Conservation (phyloP, 306 rosid genomes). For the Medicago arabica region DNA sequence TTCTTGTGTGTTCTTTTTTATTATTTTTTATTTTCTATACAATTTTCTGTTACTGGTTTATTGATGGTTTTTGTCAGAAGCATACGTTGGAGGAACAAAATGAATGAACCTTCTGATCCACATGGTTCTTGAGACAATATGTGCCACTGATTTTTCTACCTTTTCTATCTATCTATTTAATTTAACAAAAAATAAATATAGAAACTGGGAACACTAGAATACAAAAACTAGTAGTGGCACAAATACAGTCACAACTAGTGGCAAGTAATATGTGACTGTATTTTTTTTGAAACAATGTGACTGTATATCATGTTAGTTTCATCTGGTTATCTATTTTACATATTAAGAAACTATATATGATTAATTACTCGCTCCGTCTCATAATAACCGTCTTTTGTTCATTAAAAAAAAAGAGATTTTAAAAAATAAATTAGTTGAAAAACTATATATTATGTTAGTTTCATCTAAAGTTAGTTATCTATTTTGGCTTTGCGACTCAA, state of each 20-base stretch:
- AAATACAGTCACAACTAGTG: background rate
- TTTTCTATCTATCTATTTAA: conserved; percentile 33
- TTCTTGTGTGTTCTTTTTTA: background rate
- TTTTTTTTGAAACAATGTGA: no score
- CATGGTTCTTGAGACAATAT: conserved; percentile 50
- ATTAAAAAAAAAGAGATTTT: background rate
- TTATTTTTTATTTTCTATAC: background rate
- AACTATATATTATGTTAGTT: background rate
- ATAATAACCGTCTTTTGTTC: no score
- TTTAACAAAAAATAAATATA: conserved; percentile 15
- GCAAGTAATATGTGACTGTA: background rate
- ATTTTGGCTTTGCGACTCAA: background rate
- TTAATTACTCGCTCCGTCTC: no score
- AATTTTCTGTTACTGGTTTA: conserved; percentile 36
- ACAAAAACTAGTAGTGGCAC: conserved; percentile 25
- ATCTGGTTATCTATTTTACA: no score
- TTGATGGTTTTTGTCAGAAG: conserved; percentile 37
- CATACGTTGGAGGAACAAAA: conserved; percentile 44
- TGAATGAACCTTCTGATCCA: conserved; percentile 55
- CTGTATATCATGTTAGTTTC: no score
- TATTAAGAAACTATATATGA: no score
- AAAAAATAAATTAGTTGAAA: background rate
- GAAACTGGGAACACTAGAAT: conserved; percentile 29
- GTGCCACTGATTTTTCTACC: conserved; percentile 58
- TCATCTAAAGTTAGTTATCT: background rate